Evolutionary conservation across 352 stramenopile species (phyloP).

Genomic region (Vaucheria bursata): DNA sequence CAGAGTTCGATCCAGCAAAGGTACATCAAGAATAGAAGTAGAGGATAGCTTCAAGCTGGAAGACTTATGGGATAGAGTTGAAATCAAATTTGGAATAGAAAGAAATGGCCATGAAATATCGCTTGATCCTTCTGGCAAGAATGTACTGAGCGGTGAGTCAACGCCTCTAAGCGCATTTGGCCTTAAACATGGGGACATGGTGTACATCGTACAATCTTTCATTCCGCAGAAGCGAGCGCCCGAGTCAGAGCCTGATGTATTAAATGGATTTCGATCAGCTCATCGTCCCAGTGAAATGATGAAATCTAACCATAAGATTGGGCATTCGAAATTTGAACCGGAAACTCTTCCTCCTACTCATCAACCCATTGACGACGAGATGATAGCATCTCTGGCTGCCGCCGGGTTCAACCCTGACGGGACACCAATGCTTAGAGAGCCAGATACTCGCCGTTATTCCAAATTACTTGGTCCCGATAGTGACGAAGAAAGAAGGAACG

Average conservation of each 20-base stretch:
- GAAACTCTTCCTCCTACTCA: no score
- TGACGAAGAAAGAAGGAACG: not conserved
- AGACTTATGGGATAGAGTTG: not conserved
- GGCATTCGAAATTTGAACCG: no score
- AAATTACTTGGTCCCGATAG: not conserved
- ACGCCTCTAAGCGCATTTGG: no score
- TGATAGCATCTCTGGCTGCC: not conserved
- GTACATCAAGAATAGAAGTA: not conserved
- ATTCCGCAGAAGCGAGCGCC: no score
- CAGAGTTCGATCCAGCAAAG: not conserved
- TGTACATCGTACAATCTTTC: no score
- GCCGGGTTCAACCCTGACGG: conserved; percentile 7
- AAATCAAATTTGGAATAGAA: not conserved
- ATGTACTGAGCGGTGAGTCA: no score
- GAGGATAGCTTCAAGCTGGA: not conserved
- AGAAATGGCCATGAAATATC: not conserved
- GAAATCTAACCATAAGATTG: no score
- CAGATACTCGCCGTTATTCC: not conserved
- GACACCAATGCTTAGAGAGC: not conserved
- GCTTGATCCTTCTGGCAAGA: not conserved
- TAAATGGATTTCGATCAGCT: no score
- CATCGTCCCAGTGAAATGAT: no score
- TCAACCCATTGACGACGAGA: conserved; percentile 15
- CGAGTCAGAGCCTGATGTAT: no score
- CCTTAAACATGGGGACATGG: no score